Evolutionary conservation across 345 rosid species (phyloP).

Genomic region (Boechera stricta): DNA sequence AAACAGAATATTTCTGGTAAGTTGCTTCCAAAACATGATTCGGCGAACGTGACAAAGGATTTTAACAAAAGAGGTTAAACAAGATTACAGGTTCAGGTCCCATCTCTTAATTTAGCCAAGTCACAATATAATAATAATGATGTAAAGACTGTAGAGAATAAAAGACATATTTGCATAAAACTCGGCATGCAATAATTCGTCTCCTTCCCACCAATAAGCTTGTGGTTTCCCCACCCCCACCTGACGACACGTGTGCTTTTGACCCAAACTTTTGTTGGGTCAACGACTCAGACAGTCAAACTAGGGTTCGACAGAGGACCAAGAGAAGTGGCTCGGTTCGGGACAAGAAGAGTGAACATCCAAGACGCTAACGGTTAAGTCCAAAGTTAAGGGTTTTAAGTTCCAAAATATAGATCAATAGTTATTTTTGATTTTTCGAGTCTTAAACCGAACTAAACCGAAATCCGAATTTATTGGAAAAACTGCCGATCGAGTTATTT

Average conservation of each 20-base stretch:
- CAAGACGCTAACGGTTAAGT: background rate
- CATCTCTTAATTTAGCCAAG: constrained; percentile 21
- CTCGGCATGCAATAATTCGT: constrained; percentile 20
- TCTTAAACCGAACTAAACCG: too few species aligned
- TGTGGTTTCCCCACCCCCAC: constrained; percentile 12
- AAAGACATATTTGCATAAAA: constrained; percentile 30
- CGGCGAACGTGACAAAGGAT: constrained; percentile 30
- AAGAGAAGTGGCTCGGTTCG: background rate
- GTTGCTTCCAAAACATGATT: constrained; percentile 37
- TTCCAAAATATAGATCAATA: too few species aligned
- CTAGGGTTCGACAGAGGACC: background rate
- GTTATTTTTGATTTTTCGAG: too few species aligned
- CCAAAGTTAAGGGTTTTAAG: background rate
- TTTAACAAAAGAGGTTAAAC: constrained; percentile 31
- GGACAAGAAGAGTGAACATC: background rate
- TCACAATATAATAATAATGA: background rate
- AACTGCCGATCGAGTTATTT: too few species aligned
- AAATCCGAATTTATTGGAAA: too few species aligned
- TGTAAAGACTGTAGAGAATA: constrained; percentile 12
- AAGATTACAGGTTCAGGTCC: constrained; percentile 20
- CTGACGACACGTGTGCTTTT: background rate
- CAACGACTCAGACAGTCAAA: background rate
- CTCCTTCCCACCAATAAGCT: constrained; percentile 7
- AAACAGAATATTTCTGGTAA: constrained; percentile 21
- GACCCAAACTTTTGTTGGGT: background rate